These are phyloP conservation scores for Candida mesenterica DNA, from an alignment of 1,139 yeast genomes.

Conservation along the genomic window DNA sequence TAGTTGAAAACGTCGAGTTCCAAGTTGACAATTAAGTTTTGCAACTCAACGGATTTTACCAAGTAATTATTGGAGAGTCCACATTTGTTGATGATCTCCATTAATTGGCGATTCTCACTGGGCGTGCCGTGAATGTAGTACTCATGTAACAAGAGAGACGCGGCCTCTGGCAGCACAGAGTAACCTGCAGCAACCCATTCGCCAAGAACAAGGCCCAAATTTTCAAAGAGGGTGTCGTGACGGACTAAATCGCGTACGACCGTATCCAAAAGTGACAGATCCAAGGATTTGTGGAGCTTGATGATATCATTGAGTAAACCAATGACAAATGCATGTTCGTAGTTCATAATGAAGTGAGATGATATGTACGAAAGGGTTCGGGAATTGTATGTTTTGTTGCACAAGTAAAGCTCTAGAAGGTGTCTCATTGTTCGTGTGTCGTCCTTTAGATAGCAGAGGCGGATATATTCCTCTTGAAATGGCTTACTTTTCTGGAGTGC, in stretches of 20 bases:
- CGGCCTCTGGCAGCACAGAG: conserved; percentile 27
- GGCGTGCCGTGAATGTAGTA: conserved; percentile 30
- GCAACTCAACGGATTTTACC: conserved; percentile 24
- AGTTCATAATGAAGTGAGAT: conserved; percentile 30
- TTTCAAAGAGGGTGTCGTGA: conserved; percentile 35
- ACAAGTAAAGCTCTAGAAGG: conserved; percentile 20
- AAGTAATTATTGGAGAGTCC: conserved; percentile 24
- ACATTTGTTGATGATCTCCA: conserved; percentile 20
- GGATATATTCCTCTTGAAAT: conserved; percentile 27
- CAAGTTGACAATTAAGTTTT: conserved; percentile 26
- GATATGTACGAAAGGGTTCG: conserved; percentile 30
- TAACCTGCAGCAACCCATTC: conserved; percentile 30
- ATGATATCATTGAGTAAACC: conserved; percentile 22
- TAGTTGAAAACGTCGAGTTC: conserved; percentile 20
- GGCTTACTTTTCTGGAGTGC: conserved; percentile 5
- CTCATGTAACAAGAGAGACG: conserved; percentile 29
- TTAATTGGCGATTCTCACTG: conserved; percentile 26
- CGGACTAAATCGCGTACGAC: conserved; percentile 25
- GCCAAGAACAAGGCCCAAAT: conserved; percentile 23
- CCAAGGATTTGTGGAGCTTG: conserved; percentile 19
- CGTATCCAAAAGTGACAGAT: conserved; percentile 28
- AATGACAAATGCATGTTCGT: conserved; percentile 34
- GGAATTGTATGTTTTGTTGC: conserved; percentile 19
- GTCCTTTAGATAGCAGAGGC: conserved; percentile 31
- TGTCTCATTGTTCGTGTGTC: conserved; percentile 5